phyloP scores from a whole-genome alignment of 148 eudicot genomes.

The Limonium bicolor region DNA sequence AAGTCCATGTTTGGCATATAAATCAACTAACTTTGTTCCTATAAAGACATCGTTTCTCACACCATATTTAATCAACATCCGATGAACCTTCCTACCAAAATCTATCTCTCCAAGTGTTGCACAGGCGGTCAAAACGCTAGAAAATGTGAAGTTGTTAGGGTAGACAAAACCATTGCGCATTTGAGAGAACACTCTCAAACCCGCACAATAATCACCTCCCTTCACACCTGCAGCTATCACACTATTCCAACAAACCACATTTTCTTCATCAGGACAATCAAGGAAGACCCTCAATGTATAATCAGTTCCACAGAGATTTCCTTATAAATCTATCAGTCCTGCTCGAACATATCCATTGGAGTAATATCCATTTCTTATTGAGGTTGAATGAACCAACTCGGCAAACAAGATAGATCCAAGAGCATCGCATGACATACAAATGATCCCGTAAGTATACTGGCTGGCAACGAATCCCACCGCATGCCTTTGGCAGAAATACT shows the following conservation, averaged over 20 bases:
- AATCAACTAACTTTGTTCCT: conserved; percentile 50
- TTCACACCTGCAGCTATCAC: conserved; percentile 55
- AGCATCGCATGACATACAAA: conserved; percentile 49
- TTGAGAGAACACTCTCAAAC: conserved; percentile 37
- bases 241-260: conserved; percentile 88
- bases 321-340: conserved; percentile 57
- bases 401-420: conserved; percentile 30
- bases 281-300: conserved; percentile 54
- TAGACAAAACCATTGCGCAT: conserved; percentile 24
- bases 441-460: conserved; percentile 55
- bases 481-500: conserved; percentile 45
- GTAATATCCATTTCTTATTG: conserved; percentile 52
- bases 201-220: conserved; percentile 30
- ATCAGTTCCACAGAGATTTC: conserved; percentile 26
- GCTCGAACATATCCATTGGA: conserved; percentile 58
- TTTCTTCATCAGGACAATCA: conserved; percentile 45
- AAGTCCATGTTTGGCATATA: conserved; percentile 59
- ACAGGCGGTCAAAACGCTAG: conserved; percentile 68
- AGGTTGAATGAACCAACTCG: conserved; percentile 40
- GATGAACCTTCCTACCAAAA: conserved; percentile 61
- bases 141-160: conserved; percentile 51
- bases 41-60: conserved; percentile 48
- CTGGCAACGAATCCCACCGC: conserved; percentile 26
- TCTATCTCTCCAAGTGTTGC: conserved; percentile 30
- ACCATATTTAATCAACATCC: conserved; percentile 53